Evolutionary conservation across 768 basidiomycete species (phyloP).

Genomic region (Coprinellus micaceus): DNA sequence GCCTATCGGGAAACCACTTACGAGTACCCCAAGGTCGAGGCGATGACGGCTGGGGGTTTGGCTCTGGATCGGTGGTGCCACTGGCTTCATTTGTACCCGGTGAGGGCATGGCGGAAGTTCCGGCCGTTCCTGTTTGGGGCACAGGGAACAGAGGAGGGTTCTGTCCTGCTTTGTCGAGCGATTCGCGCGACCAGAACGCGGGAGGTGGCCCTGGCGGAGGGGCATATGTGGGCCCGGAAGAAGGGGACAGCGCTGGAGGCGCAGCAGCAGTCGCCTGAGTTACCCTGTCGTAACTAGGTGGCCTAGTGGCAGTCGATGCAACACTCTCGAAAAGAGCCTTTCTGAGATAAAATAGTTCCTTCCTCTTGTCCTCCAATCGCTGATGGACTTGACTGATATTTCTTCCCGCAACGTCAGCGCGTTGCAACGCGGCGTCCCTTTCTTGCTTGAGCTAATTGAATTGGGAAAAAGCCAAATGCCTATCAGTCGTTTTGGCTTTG

Average conservation of each 20-base stretch:
- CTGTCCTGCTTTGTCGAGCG: neutral
- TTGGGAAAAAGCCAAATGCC: neutral
- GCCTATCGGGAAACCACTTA: neutral
- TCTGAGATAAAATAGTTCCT: slow-evolving; percentile 29
- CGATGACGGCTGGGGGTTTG: neutral
- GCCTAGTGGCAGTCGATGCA: slow-evolving; percentile 24
- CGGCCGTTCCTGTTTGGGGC: neutral
- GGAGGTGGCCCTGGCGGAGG: slow-evolving; percentile 3
- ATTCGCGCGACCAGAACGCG: neutral
- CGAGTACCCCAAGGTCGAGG: slow-evolving; percentile 5
- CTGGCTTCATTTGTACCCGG: too few relatives aligned
- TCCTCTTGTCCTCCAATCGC: slow-evolving; percentile 22
- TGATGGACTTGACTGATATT: slow-evolving; percentile 25
- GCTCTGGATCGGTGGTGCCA: too few relatives aligned
- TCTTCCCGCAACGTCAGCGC: slow-evolving; percentile 27
- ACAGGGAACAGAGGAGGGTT: neutral
- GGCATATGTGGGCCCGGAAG: neutral
- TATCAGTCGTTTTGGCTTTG: neutral
- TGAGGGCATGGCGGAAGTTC: neutral
- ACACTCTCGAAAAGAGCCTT: slow-evolving; percentile 32
- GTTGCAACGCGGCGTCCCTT: slow-evolving; percentile 24
- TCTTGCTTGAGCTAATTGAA: slow-evolving; percentile 29
- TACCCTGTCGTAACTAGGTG: slow-evolving; percentile 27
- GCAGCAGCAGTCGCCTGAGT: neutral
- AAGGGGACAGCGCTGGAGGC: slow-evolving; percentile 5